phyloP scores from a whole-genome alignment of 768 basidiomycete species.

The Lentinula boryana region DNA sequence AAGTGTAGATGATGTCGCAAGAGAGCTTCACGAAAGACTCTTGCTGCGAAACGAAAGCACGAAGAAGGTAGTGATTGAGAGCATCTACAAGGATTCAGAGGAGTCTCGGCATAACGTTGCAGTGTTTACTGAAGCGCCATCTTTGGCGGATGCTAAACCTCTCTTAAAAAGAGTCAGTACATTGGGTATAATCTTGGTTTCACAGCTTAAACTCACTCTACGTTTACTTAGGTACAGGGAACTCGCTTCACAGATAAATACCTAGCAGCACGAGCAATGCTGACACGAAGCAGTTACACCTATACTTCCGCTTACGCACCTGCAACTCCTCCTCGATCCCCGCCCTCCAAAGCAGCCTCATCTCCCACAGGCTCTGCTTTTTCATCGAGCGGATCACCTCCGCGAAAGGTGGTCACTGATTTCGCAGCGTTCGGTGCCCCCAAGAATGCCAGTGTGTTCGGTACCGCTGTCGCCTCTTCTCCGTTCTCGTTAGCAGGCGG shows the following conservation, averaged over 20 bases:
- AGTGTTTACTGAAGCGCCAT: constrained; percentile 71
- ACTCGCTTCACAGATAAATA: constrained; percentile 98
- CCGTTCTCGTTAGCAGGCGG: constrained; percentile 76
- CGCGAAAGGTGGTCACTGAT: constrained; percentile 84
- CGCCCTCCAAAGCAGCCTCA: constrained; percentile 32
- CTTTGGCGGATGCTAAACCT: constrained; percentile 68
- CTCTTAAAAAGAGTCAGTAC: constrained; percentile 70
- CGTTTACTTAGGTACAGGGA: constrained; percentile 66
- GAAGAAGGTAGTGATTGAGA: constrained; percentile 94
- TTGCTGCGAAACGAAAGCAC: constrained; percentile 92
- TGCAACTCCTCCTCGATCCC: constrained; percentile 35
- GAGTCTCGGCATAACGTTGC: constrained; percentile 88
- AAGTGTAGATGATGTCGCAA: constrained; percentile 94
- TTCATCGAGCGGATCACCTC: constrained; percentile 50
- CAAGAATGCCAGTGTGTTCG: constrained; percentile 71
- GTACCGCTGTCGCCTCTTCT: constrained; percentile 75
- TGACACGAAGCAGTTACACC: constrained; percentile 41
- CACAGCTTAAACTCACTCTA: constrained; percentile 4
- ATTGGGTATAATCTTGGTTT: background rate
- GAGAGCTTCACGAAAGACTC: constrained; percentile 88
- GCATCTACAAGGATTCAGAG: constrained; percentile 89
- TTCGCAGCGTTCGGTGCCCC: constrained; percentile 84
- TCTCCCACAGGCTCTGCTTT: constrained; percentile 29
- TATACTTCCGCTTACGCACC: constrained; percentile 48
- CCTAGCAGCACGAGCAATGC: constrained; percentile 61